A percentile compares a stretch with the other conserved stretches of the same genome.
phyloP scores from a whole-genome alignment of 805 yeast species.

The Schwanniomyces sp. region DNA sequence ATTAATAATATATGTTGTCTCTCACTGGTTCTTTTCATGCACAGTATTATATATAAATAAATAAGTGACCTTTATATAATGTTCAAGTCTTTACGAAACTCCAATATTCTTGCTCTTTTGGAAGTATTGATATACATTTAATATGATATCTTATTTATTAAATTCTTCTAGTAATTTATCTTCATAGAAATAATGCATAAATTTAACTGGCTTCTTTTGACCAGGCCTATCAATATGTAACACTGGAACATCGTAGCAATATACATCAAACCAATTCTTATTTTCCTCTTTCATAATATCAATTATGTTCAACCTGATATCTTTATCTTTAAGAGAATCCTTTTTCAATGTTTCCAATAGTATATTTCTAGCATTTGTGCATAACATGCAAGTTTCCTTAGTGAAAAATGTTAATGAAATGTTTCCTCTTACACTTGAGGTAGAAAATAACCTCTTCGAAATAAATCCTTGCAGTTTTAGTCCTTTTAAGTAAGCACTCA shows the following conservation, averaged over 20 bases:
- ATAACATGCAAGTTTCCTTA: constrained; percentile 67
- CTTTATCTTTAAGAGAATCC: constrained; percentile 18
- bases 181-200: constrained; percentile 66
- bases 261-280: constrained; percentile 65
- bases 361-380: constrained; percentile 61
- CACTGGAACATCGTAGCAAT: constrained; percentile 80
- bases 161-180: constrained; percentile 57
- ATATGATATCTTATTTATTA: constrained; percentile 19
- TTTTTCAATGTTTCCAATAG: constrained; percentile 42
- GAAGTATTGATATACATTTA: no score
- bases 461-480: not conserved
- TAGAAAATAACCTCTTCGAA: not conserved
- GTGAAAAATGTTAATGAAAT: constrained; percentile 56
- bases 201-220: constrained; percentile 50
- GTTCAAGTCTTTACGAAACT: no score
- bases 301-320: constrained; percentile 38
- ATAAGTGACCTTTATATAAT: no score
- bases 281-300: constrained; percentile 64
- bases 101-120: no score
- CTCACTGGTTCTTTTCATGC: no score
- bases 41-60: no score
- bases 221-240: constrained; percentile 58
- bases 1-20: no score
- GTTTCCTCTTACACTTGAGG: not conserved
- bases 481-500: not conserved